These are phyloP conservation scores for Acaromyces ingoldii DNA, from an alignment of 1,284 basidiomycete genomes.

Conservation along the genomic window DNA sequence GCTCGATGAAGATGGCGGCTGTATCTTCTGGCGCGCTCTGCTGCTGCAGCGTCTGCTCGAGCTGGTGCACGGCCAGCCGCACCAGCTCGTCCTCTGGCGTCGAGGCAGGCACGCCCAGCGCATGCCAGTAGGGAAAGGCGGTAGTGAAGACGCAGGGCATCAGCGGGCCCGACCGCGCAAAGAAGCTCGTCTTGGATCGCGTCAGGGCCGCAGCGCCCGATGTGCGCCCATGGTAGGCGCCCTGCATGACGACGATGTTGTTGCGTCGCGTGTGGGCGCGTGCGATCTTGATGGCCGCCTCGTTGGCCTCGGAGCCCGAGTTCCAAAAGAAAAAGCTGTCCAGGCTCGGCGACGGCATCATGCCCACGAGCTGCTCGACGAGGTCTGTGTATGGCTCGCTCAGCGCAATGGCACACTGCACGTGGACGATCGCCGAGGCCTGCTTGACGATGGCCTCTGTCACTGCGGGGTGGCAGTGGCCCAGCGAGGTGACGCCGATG, in stretches of 20 bases:
- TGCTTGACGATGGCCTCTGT: conserved; percentile 41
- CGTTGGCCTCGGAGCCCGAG: conserved; percentile 84
- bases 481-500: conserved; percentile 47
- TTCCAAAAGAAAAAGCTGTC: conserved; percentile 80
- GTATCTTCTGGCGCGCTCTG: conserved; percentile 79
- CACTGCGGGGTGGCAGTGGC: conserved; percentile 46
- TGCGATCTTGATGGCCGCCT: conserved; percentile 73
- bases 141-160: conserved; percentile 81
- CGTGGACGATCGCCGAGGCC: conserved; percentile 42
- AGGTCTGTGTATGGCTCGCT: conserved; percentile 34
- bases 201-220: conserved; percentile 78
- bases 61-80: conserved; percentile 68
- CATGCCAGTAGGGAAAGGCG: conserved; percentile 91
- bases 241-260: conserved; percentile 84
- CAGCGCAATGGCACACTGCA: conserved; percentile 39
- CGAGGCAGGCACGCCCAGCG: conserved; percentile 63
- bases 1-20: conserved; percentile 85
- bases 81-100: conserved; percentile 67
- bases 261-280: conserved; percentile 70
- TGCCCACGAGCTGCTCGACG: conserved; percentile 30
- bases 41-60: conserved; percentile 75
- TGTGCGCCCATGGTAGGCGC: conserved; percentile 49
- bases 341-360: conserved; percentile 76
- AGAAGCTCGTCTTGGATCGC: conserved; percentile 84
- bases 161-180: conserved; percentile 69